Base-by-base conservation (phyloP, 768 basidiomycete genomes). In the Phylloporus sp. region DNA sequence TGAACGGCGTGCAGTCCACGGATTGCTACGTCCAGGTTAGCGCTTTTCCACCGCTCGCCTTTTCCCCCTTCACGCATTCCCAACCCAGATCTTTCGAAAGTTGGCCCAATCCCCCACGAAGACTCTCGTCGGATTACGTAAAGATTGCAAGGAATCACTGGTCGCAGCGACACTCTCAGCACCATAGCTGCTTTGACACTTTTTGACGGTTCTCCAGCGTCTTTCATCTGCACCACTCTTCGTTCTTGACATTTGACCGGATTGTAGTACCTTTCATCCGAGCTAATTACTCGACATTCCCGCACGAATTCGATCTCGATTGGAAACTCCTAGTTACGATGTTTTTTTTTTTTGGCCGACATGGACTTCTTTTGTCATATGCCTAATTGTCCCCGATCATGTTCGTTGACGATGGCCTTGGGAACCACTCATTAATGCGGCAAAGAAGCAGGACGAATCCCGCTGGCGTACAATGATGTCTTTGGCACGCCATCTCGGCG, bases 1-100 rank as follows among this genome's bases (percentile, higher is more conserved):
- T 76, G 42, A 69, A 67, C 14, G 74, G 74, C n/a, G 71, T 70
- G 9, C 76, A 77, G 48, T 44, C 67, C 9, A 56, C 55, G 31
- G 74, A 74, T 15, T 67, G 64, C 35, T 76, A 72, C 50, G 47
- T 64, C 24, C 62, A 67, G 59, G 73, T 71, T 37, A 33, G 65
- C n/a, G n/a, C n/a, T n/a, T n/a, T 18, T n/a, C 11, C n/a, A 4
- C 26, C 8, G 37, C 47, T 21, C 18, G 1, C 23, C 49, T 1
- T 38, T 13, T 35, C 8, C 14, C 8, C 37, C 15, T 9, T 29
- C 17, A 41, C 31, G 11, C 41, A 51, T 17, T 31, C 27, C 22
- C 14, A 38, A 11, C 26, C n/a, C 28, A 65, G 64, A 65, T 65
- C 36, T 65, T 65, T 42, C 64, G 65, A 36, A 65, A 63, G 50